Percentiles rank a stretch among this genome's conserved stretches.
Evolutionary conservation across 2,329 filamentous ascomycete species (phyloP).

Genomic region (Colletotrichum tofieldiae): DNA sequence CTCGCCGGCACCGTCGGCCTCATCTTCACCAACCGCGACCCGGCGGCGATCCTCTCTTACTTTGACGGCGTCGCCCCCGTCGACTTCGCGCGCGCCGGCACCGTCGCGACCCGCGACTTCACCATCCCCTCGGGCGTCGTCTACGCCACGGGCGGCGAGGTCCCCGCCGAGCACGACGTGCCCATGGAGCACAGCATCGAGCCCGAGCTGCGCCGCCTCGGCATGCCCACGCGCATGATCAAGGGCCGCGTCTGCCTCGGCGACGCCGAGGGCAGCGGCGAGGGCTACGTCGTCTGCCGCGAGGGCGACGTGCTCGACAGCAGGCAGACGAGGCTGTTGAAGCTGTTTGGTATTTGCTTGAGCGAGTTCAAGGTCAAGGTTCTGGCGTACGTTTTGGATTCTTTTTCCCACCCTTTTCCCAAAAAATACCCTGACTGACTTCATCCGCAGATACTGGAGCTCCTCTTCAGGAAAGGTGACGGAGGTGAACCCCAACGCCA

Average conservation of each 20-base stretch:
- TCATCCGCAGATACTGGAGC: constrained; percentile 70
- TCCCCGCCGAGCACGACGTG: constrained; percentile 86
- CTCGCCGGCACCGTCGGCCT: constrained; percentile 89
- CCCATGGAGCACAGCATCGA: constrained; percentile 90
- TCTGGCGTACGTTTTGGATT: constrained; percentile 72
- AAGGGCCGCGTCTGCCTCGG: constrained; percentile 88
- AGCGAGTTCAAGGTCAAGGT: constrained; percentile 91
- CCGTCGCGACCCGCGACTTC: constrained; percentile 81
- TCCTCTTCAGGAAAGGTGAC: constrained; percentile 73
- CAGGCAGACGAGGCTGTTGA: constrained; percentile 92
- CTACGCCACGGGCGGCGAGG: constrained; percentile 84
- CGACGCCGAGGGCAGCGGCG: constrained; percentile 62
- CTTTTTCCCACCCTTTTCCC: too few relatives aligned
- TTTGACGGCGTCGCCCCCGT: constrained; percentile 81
- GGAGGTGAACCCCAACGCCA: constrained; percentile 62
- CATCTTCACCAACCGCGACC: constrained; percentile 87
- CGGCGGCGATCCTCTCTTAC: constrained; percentile 77
- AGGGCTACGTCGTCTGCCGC: constrained; percentile 84
- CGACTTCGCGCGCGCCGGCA: constrained; percentile 94
- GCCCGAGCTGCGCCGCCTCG: constrained; percentile 89
- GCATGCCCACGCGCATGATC: constrained; percentile 89
- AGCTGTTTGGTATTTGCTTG: constrained; percentile 92
- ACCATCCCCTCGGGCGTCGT: constrained; percentile 87
- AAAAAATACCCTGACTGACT: constrained; percentile 16
- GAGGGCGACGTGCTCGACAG: constrained; percentile 90